Evolutionary conservation across 106 monocot genomes (phyloP).

Genomic region (Apostasia shenzhenica): DNA sequence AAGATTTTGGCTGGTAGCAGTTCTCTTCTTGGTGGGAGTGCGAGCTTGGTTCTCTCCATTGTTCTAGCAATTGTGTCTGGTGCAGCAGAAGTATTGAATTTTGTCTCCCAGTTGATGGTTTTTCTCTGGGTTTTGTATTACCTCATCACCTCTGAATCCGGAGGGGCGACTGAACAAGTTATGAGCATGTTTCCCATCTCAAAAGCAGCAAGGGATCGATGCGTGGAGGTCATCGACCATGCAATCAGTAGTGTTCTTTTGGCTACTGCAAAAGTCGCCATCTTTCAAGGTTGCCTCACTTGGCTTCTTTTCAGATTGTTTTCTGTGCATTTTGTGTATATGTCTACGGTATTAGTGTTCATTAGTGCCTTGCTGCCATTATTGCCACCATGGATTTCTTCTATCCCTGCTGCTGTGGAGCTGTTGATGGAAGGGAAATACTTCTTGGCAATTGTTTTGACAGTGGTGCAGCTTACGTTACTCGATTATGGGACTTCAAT

Average conservation of each 20-base stretch:
- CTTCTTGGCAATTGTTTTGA: conserved; percentile 23
- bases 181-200: conserved; percentile 52
- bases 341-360: conserved; percentile 42
- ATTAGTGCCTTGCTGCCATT: conserved; percentile 45
- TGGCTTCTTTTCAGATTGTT: conserved; percentile 57
- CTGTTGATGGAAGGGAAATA: conserved; percentile 53
- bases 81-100: conserved; percentile 58
- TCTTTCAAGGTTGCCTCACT: conserved; percentile 57
- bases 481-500: conserved; percentile 58
- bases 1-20: conserved; percentile 36
- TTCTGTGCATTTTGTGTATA: conserved; percentile 56
- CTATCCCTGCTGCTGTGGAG: conserved; percentile 45
- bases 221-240: conserved; percentile 54
- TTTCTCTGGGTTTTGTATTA: conserved; percentile 71
- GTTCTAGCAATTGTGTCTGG: conserved; percentile 37
- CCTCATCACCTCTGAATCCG: conserved; percentile 50
- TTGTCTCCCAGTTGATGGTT: conserved; percentile 56
- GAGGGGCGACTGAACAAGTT: conserved; percentile 56
- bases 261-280: conserved; percentile 53
- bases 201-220: conserved; percentile 23
- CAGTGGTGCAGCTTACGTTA: conserved; percentile 35
- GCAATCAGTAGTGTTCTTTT: conserved; percentile 62
- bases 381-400: conserved; percentile 46
- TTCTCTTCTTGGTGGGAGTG: conserved; percentile 46
- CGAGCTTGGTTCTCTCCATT: conserved; percentile 36